Conservation (phyloP, 2,329 filamentous ascomycete species). For the Cercospora berteroae region DNA sequence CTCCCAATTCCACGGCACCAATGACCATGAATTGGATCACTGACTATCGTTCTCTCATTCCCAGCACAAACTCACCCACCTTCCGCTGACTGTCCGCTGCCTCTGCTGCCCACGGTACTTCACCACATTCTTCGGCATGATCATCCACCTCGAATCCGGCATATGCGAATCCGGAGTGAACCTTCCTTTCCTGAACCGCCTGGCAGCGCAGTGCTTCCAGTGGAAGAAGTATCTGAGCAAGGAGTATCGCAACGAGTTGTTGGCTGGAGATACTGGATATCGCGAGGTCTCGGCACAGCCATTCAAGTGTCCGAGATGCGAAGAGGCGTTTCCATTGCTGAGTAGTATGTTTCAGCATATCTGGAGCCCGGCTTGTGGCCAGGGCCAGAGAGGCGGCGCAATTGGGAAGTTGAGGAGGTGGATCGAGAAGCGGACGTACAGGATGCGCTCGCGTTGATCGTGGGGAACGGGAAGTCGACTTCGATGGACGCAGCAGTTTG, state of each 20-base stretch:
- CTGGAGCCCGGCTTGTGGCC: conserved; percentile 12
- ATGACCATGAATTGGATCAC: neutral
- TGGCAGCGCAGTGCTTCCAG: conserved; percentile 18
- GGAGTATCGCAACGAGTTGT: conserved; percentile 4
- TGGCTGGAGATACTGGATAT: conserved; percentile 8
- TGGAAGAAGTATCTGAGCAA: conserved; percentile 18
- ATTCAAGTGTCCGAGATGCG: conserved; percentile 15
- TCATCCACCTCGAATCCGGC: conserved; percentile 19
- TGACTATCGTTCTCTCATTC: neutral
- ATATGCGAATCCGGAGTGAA: conserved; percentile 13
- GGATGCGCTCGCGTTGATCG: neutral
- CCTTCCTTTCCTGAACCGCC: conserved; percentile 8
- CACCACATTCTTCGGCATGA: conserved; percentile 19
- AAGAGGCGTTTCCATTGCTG: conserved; percentile 5
- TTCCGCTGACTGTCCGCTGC: neutral
- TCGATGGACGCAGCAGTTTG: neutral
- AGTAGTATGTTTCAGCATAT: conserved; percentile 12
- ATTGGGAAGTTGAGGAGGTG: conserved; percentile 16
- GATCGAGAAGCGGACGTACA: conserved; percentile 11
- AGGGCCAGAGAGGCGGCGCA: conserved; percentile 7
- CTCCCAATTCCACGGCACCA: neutral
- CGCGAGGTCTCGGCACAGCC: neutral
- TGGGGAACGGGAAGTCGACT: neutral
- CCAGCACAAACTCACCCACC: conserved; percentile 4
- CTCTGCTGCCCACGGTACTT: conserved; percentile 16